Conservation (phyloP, 2,329 filamentous ascomycete species). For the Fusarium haematococcum region DNA sequence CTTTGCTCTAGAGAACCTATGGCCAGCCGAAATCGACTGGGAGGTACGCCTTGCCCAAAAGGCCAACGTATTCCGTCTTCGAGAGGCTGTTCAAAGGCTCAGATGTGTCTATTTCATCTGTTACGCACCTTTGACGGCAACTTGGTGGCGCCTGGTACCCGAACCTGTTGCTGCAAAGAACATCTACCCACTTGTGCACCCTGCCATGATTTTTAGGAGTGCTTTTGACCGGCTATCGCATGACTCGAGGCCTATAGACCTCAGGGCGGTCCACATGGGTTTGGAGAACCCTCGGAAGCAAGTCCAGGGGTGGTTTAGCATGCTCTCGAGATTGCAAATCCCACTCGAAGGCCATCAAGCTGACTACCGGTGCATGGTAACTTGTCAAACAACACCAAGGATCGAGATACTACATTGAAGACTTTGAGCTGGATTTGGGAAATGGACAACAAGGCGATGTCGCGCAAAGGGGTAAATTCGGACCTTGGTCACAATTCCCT, state of each 20-base stretch:
- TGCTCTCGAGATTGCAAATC: not conserved
- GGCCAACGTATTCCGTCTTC: not conserved
- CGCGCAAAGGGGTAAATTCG: not conserved
- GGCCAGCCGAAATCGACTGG: not conserved
- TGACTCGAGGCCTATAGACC: not conserved
- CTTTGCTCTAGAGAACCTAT: not conserved
- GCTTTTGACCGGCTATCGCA: not conserved
- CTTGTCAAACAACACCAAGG: not conserved
- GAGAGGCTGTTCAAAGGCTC: not conserved
- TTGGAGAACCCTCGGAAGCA: not conserved
- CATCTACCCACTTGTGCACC: not conserved
- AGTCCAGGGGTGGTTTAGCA: not conserved
- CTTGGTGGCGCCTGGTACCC: not conserved
- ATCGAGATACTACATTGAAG: not conserved
- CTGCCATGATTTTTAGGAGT: not conserved
- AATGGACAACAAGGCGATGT: too few relatives aligned
- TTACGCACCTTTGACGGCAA: not conserved
- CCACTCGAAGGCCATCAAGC: not conserved
- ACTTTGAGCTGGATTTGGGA: not conserved
- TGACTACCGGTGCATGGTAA: not conserved
- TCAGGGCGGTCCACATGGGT: not conserved
- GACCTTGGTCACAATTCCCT: too few relatives aligned
- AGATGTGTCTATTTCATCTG: not conserved
- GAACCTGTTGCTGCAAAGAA: not conserved
- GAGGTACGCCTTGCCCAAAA: not conserved